phyloP scores from a whole-genome alignment of 1,139 yeast genomes.

The Hansenula sp. region DNA sequence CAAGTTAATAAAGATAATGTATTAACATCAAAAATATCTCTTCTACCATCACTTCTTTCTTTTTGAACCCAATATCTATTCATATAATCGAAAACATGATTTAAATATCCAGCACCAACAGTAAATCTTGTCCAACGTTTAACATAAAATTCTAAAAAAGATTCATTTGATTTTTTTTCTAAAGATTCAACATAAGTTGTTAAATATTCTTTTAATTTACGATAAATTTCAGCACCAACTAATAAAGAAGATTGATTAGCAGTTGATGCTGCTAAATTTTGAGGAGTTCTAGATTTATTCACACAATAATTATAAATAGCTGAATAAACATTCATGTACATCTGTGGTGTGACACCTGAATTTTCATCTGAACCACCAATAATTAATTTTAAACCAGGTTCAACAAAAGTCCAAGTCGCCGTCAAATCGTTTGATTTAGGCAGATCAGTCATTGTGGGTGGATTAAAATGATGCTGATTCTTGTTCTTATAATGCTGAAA shows the following conservation, averaged over 20 bases:
- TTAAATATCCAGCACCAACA: conserved; percentile 86
- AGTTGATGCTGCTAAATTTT: conserved; percentile 29
- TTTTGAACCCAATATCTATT: conserved; percentile 97
- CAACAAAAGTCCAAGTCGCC: conserved; percentile 73
- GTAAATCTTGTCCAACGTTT: conserved; percentile 86
- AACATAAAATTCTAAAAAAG: conserved; percentile 81
- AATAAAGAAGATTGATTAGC: conserved; percentile 29
- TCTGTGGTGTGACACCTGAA: conserved; percentile 62
- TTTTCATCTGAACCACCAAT: conserved; percentile 54
- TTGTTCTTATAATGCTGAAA: too few species aligned
- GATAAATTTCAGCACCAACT: conserved; percentile 88
- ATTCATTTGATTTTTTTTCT: conserved; percentile 49
- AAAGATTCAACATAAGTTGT: conserved; percentile 51
- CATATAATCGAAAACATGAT: conserved; percentile 92
- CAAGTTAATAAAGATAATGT: conserved; percentile 85
- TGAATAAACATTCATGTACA: conserved; percentile 73
- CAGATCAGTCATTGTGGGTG: conserved; percentile 28
- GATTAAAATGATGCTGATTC: too few species aligned
- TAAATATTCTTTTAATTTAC: conserved; percentile 64
- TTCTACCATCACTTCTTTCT: conserved; percentile 92
- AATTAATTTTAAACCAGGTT: conserved; percentile 68
- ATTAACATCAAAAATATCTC: conserved; percentile 86
- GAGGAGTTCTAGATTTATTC: conserved; percentile 59
- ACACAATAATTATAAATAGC: conserved; percentile 95
- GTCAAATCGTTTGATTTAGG: conserved; percentile 47